These are phyloP conservation scores for Trypethelium eluteriae DNA, from an alignment of 495 filamentous ascomycete species.

Conservation along the genomic window DNA sequence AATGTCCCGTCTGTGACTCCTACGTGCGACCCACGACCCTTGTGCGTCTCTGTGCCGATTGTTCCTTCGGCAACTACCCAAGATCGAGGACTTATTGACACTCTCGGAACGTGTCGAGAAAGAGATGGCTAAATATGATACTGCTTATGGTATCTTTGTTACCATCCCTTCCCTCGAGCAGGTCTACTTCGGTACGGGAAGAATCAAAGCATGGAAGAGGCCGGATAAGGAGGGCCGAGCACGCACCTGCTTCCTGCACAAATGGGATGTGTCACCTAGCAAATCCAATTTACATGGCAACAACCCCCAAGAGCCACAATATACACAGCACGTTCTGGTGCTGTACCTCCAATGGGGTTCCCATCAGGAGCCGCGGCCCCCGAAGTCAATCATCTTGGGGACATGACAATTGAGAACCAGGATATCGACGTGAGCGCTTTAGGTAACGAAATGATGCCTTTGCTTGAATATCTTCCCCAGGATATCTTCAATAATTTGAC, in stretches of 20 bases:
- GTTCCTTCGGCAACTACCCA: no score
- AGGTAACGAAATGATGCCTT: slow-evolving; percentile 54
- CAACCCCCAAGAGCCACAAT: slow-evolving; percentile 1
- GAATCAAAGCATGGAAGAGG: background rate
- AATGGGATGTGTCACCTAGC: no score
- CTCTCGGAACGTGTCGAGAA: background rate
- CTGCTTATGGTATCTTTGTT: background rate
- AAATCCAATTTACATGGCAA: background rate
- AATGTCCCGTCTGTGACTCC: no score
- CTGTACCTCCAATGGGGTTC: background rate
- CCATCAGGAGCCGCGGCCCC: background rate
- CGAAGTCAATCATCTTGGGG: slow-evolving; percentile 31
- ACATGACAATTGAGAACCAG: slow-evolving; percentile 63
- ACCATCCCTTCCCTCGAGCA: background rate
- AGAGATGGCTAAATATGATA: background rate
- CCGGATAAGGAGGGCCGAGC: background rate
- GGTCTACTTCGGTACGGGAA: background rate
- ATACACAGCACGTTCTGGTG: background rate
- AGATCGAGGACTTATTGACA: background rate
- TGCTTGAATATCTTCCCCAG: slow-evolving; percentile 61
- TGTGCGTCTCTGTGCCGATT: no score
- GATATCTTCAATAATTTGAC: slow-evolving; percentile 51
- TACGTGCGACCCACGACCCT: no score
- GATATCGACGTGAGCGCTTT: slow-evolving; percentile 57
- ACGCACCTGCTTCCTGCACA: background rate